Evolutionary conservation across 2,329 filamentous ascomycete species (phyloP).

Genomic region (Fusarium algeriense): DNA sequence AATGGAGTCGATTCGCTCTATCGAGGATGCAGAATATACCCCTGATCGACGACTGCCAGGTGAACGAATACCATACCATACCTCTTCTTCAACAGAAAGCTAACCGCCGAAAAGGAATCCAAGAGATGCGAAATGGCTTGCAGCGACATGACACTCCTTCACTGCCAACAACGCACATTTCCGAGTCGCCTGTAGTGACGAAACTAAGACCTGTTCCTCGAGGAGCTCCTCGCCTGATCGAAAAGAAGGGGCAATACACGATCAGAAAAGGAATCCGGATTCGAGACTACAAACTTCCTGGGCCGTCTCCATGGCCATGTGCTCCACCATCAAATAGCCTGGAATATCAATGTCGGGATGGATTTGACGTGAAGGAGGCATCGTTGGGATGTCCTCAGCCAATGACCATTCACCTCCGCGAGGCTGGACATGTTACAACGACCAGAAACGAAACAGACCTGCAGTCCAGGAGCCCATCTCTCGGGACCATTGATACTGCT

Average conservation of each 20-base stretch:
- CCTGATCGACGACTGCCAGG: neutral
- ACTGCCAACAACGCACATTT: neutral
- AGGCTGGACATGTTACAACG: neutral
- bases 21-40: neutral
- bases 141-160: neutral
- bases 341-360: conserved; percentile 50
- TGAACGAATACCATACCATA: neutral
- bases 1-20: conserved; percentile 35
- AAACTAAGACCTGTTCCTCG: conserved; percentile 44
- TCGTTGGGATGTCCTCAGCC: conserved; percentile 25
- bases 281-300: conserved; percentile 45
- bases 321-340: conserved; percentile 10
- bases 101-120: neutral
- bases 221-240: conserved; percentile 43
- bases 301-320: neutral
- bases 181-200: neutral
- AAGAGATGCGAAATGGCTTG: neutral
- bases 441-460: neutral
- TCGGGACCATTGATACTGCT: conserved; percentile 6
- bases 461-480: conserved; percentile 8
- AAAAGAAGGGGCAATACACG: conserved; percentile 46
- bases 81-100: neutral
- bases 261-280: conserved; percentile 50
- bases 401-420: conserved; percentile 1
- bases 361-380: conserved; percentile 46